These are phyloP conservation scores for Acrocalymma vagum DNA, from an alignment of 2,329 filamentous ascomycete species.

Conservation along the genomic window DNA sequence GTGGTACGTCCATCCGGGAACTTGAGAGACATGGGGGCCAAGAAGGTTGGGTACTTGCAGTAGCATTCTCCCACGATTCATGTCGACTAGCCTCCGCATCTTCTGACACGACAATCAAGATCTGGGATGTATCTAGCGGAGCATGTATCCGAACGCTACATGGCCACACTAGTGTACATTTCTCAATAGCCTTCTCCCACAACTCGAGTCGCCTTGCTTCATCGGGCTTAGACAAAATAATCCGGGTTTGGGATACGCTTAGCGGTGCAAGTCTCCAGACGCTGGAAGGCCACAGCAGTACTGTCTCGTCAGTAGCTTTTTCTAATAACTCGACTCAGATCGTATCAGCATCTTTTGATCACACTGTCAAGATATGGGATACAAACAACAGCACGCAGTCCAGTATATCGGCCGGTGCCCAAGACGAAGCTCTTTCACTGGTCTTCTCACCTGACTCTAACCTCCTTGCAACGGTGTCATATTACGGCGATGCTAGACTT, in stretches of 20 bases:
- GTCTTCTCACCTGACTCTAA: constrained; percentile 26
- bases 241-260: constrained; percentile 34
- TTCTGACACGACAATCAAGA: constrained; percentile 21
- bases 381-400: not conserved
- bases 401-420: constrained; percentile 20
- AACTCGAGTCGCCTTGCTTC: constrained; percentile 24
- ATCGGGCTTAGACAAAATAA: constrained; percentile 17
- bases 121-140: constrained; percentile 26
- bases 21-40: constrained; percentile 23
- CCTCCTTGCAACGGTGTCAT: no score
- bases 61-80: constrained; percentile 28
- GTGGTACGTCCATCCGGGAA: constrained; percentile 4
- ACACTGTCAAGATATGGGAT: no score
- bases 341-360: no score
- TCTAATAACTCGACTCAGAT: no score
- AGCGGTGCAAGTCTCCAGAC: constrained; percentile 19
- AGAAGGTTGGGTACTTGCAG: constrained; percentile 13
- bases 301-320: no score
- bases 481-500: no score
- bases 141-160: constrained; percentile 15
- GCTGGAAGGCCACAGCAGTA: constrained; percentile 14
- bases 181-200: constrained; percentile 25
- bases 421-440: constrained; percentile 11
- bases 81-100: constrained; percentile 23
- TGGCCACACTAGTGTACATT: constrained; percentile 17